phyloP scores from a whole-genome alignment of 306 rosid species.

The Acmispon strigosus region DNA sequence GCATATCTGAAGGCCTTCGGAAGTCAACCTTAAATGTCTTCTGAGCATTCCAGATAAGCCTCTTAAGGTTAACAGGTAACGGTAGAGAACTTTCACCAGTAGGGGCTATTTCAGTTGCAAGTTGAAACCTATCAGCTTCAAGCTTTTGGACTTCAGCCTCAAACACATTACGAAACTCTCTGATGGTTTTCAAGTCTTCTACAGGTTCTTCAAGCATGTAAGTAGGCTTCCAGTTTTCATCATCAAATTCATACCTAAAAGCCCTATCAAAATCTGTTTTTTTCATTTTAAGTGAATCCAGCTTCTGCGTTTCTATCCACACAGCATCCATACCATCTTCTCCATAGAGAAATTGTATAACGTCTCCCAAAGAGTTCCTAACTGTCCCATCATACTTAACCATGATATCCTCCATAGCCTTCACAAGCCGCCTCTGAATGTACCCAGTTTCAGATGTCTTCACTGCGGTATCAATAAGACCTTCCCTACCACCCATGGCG shows the following conservation, averaged over 20 bases:
- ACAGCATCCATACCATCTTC: slow-evolving; percentile 99
- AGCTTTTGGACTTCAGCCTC: slow-evolving; percentile 94
- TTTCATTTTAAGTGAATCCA: slow-evolving; percentile 93
- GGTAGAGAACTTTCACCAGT: slow-evolving; percentile 89
- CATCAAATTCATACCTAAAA: slow-evolving; percentile 83
- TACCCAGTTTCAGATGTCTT: slow-evolving; percentile 99
- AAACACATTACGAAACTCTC: slow-evolving; percentile 93
- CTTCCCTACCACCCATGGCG: slow-evolving; percentile 99
- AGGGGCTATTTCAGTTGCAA: slow-evolving; percentile 81
- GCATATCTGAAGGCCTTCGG: slow-evolving; percentile 97
- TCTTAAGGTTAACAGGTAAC: slow-evolving; percentile 89
- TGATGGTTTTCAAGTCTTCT: slow-evolving; percentile 91
- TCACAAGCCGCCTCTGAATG: slow-evolving; percentile 94
- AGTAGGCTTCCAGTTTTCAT: slow-evolving; percentile 89
- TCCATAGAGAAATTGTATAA: slow-evolving; percentile 94
- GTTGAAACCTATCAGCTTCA: slow-evolving; percentile 77
- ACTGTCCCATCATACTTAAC: slow-evolving; percentile 99
- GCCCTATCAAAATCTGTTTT: slow-evolving; percentile 74
- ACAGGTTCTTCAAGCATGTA: slow-evolving; percentile 94
- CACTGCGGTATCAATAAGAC: slow-evolving; percentile 99
- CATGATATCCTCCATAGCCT: slow-evolving; percentile 99
- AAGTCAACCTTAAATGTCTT: slow-evolving; percentile 91
- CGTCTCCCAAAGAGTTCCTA: slow-evolving; percentile 95
- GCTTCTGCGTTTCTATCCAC: slow-evolving; percentile 94
- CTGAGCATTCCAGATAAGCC: slow-evolving; percentile 98